Base-by-base conservation (phyloP, 75 land plant species). In the Cupressus sempervirens region DNA sequence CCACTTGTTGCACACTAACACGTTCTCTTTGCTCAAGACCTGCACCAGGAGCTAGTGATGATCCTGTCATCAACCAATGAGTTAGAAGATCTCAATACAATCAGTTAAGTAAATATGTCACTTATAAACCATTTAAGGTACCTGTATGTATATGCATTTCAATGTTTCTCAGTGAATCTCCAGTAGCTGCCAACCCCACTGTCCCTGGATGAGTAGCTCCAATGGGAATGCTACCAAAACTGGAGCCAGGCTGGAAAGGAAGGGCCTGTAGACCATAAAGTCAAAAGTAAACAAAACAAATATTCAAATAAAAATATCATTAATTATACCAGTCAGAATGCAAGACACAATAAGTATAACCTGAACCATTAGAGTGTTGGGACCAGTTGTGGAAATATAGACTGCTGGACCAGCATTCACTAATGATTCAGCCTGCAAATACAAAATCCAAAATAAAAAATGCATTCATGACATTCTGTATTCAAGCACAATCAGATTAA, bases 361-460 rank as follows among this genome's bases (percentile, higher is more conserved):
- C 99, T 98, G 99, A 82, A 98, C 99, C 99, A 98, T 98, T 52
- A 98, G 86, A 83, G 99, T 99, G 86, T 98, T 98, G 3, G 99
- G 99, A 1, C 99, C 99, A 80, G 94, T 82, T 43, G 91, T 86
- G 40, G 97, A 95, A 72, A 98, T 87, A 79, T 92, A 98, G 81
- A 98, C 92, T 15, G 99, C 97, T 82, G 99, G 99, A 35, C 99
- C 99, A 81, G 99, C 91, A 94, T 98, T 98, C 20, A 98, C 96
- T 30, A 94, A 88, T 15, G 99, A 92, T 84, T 95, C 99, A 80
- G 92, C 85, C 99, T 98, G 92, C 83, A 85, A 7, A 79, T 81
- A 10, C 16, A 35, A 82, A 26, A 70, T 30, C 12, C 18, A 38
- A 23, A 45, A 50, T 32, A 75, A 30, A 84, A 29, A 45, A 85